Base-by-base conservation (phyloP, 306 rosid genomes). In the Ochetophila trinervis region DNA sequence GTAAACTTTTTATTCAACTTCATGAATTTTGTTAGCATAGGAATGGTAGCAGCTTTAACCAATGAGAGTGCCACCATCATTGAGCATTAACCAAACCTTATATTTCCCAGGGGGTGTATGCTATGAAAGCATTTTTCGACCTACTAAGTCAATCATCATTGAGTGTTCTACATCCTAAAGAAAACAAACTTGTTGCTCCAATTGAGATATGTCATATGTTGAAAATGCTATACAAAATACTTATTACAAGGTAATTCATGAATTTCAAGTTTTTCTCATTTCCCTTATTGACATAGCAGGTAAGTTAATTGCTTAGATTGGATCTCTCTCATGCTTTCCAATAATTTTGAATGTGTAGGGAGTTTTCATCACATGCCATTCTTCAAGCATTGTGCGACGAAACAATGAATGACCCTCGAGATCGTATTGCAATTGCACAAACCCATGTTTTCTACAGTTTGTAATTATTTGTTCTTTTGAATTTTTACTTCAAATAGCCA, bases 61-160 rank as follows among this genome's bases (percentile, higher is more conserved):
- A 89, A 87, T 11, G 98, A 93, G 81, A 93, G 98, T 62, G 98
- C 98, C 72, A 93, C 98, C 66, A 93, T 97, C 83, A 93, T 65
- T 93, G 72, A 89, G 60, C 83, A 6, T 56, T 22, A 24, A 20
- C 36, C n/a, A 19, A 68, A 30, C 49, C 16, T 54, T 75, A 60
- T 35, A 71, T 75, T 30, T 74, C 73, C 47, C 81, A 92, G 98
- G 96, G 98, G 59, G 86, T 92, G 44, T 92, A 96, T 62, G 96
- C 98, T 36, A 93, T 89, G 69, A 92, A 81, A 80, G 98, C 98
- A 57, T 89, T 92, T 58, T 85, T 85, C 67, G 95, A 89, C 78
- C 83, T 89, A 71, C 86, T 92, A 40, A 85, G 98, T 78, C 95
- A 87, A 51, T 73, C 93, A 59, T 70, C 91, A 81, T 72, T 87